Base-by-base conservation (phyloP, 1,284 basidiomycete species). In the Coniferiporia weirii region DNA sequence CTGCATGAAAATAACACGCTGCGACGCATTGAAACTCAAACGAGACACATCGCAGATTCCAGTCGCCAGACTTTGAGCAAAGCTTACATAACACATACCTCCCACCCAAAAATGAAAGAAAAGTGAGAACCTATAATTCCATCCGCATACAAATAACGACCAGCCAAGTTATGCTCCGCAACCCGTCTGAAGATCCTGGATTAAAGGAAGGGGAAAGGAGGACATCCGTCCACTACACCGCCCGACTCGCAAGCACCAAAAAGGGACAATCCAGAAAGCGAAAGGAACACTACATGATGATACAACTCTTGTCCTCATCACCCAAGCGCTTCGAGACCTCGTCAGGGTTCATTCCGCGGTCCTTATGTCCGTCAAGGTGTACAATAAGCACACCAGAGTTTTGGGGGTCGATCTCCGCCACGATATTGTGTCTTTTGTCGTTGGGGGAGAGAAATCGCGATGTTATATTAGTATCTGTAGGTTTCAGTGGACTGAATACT, bases 341-440 rank as follows among this genome's bases (percentile, higher is more conserved):
- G 63, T 84, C 84, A 2, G 83, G 71, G 50, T 79, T 75, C 66
- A 87, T 68, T 2, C 80, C 76, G 51, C 75, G 72, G 4, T 78
- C 76, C 1, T 78, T 77, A 8, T 72, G 70, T 10, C 74, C 73
- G 51, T 79, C 74, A 53, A 98, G 76, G 62, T 87, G 82, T 9
- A 96, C 93, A 51, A 98, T 75, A 8, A 98, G 78, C 4, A 98
- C 93, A 8, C 96, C 95, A 0, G 81, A 71, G 66, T 98, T 98
- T 22, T 82, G 71, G 0, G 87, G 87, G 72, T 98, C 96, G 10
- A 95, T 71, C 61, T 89, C 77, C 2, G 93, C 91, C 0, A 80
- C 75, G 12, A 95, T 76, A 61, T 84, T 79, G 71, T 94, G 83
- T 67, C 89, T 91, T 61, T 17, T 9, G 50, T 36, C 15, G 10